Conservation (phyloP, 2,329 filamentous ascomycete genomes). For the Colletotrichum endophyticum region DNA sequence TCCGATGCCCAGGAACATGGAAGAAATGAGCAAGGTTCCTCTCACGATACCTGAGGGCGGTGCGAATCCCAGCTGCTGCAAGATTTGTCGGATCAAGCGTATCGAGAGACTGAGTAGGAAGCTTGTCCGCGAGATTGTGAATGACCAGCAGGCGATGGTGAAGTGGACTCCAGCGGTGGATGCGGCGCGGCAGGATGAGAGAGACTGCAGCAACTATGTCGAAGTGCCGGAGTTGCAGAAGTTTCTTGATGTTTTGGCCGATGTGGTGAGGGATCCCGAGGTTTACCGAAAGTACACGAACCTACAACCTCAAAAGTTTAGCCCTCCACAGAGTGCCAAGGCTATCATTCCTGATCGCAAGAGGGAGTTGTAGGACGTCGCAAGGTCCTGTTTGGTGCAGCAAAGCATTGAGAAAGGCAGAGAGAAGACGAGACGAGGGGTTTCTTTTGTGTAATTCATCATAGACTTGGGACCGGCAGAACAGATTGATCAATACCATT, state of each 20-base stretch:
- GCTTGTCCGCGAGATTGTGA: not conserved
- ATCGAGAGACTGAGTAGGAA: not conserved
- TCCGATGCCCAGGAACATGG: not conserved
- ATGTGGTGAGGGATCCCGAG: not conserved
- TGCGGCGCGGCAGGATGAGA: not conserved
- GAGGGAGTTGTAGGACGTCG: not conserved
- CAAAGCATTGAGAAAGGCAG: not conserved
- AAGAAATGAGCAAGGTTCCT: not conserved
- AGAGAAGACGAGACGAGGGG: not conserved
- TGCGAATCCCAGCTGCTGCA: not conserved
- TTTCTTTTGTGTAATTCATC: not conserved
- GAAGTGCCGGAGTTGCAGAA: conserved; percentile 4
- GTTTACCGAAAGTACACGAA: conserved; percentile 3
- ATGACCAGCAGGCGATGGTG: not conserved
- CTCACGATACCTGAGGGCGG: conserved; percentile 13
- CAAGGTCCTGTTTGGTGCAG: not conserved
- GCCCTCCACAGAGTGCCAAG: not conserved
- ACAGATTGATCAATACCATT: not conserved
- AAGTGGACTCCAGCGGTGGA: not conserved
- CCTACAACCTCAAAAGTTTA: not conserved
- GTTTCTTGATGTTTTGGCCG: not conserved
- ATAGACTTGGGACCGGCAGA: not conserved
- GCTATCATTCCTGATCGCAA: not conserved
- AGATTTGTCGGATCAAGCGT: not conserved
- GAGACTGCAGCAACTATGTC: not conserved